Evolutionary conservation across 2,329 filamentous ascomycete genomes (phyloP).

Genomic region (Simplicillium aogashimaense): DNA sequence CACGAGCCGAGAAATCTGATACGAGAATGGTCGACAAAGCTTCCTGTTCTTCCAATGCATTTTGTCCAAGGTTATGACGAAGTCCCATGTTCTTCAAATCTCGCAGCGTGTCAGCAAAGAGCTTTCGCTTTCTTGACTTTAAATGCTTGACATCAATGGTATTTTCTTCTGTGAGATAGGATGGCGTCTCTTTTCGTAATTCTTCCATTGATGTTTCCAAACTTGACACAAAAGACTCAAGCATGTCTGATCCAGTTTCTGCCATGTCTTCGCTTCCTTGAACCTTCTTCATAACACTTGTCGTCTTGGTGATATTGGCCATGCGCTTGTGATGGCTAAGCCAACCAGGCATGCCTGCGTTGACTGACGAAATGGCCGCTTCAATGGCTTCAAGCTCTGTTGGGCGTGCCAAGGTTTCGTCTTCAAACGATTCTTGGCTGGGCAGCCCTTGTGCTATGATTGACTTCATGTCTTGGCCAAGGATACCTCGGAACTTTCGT

Average conservation of each 20-base stretch:
- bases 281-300: slow-evolving; percentile 63
- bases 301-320: slow-evolving; percentile 58
- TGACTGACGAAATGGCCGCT: slow-evolving; percentile 1
- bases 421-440: slow-evolving; percentile 27
- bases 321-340: slow-evolving; percentile 51
- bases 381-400: background rate
- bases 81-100: slow-evolving; percentile 83
- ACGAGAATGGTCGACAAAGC: slow-evolving; percentile 63
- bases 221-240: slow-evolving; percentile 60
- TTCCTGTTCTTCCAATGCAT: slow-evolving; percentile 62
- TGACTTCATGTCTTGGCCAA: slow-evolving; percentile 64
- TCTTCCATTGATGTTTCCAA: slow-evolving; percentile 59
- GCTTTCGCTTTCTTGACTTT: slow-evolving; percentile 79
- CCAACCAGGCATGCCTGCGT: slow-evolving; percentile 22
- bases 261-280: slow-evolving; percentile 39
- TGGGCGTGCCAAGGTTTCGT: background rate
- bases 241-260: slow-evolving; percentile 45
- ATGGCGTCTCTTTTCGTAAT: slow-evolving; percentile 75
- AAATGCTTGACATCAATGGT: slow-evolving; percentile 77
- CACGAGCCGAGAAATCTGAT: slow-evolving; percentile 31
- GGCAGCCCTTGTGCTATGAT: slow-evolving; percentile 52
- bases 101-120: slow-evolving; percentile 83
- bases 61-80: slow-evolving; percentile 67
- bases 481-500: slow-evolving; percentile 73
- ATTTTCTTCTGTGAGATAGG: slow-evolving; percentile 75